Base-by-base conservation (phyloP, 192 early-diverging fungal genomes). In the Coemansia interrupta region DNA sequence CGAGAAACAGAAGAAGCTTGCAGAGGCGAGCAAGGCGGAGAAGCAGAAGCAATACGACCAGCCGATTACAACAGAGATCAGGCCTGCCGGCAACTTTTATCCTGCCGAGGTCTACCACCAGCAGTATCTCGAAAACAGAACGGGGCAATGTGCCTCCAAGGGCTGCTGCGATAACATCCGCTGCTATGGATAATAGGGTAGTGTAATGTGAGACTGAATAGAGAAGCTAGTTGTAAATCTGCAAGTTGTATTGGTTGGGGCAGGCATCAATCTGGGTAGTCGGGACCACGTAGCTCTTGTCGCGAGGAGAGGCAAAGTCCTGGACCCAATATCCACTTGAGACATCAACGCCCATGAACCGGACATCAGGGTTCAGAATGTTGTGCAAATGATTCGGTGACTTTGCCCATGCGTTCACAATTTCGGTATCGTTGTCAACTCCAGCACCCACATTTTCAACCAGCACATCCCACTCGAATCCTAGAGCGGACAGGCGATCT, bases 31-130 rank as follows among this genome's bases (percentile, higher is more conserved):
- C 55, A 90, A 87, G 58, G 73, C 64, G 0, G 71, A 85, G 51
- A 68, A 84, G 10, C 89, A 90, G 67, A 71, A 86, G 58, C 70
- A 82, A 51, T 72, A 84, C 46, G 78, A 77, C 1, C 49, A 72
- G 19, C 70, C 73, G 2, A 85, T 90, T 46, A 85, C 86, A 45
- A 86, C 92, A 2, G 66, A 90, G 38, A 86, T 97, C 54, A 74
- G 82, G 44, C 82, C 85, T 0, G 84, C 88, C 6, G 80, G 80
- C 28, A 71, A 55, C 23, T 97, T 90, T 72, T 94, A 83, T 65
- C 83, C 87, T 43, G 95, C 90, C 23, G 95, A 95, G 73, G 83
- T 79, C 0, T 87, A 89, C 69, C 91, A 91, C 63, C 90, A 96
- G 68, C 70, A 80, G 44, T 93, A 92, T 48, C 72, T 93, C 53